These are phyloP conservation scores for Metarhizium sp. DNA, from an alignment of 2,329 filamentous ascomycete species.

Conservation along the genomic window DNA sequence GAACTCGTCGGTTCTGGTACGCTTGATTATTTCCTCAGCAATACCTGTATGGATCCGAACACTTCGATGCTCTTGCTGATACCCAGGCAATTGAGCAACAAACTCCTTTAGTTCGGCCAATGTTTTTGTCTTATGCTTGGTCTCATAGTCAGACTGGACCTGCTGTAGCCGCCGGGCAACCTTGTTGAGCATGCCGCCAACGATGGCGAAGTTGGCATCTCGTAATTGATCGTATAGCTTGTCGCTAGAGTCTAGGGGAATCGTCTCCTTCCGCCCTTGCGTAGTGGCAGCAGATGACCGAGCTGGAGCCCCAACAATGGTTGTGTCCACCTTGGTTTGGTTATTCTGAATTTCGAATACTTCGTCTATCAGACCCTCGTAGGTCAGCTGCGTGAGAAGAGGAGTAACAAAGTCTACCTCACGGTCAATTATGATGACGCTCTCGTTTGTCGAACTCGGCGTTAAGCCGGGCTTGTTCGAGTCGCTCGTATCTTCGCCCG, in stretches of 20 bases:
- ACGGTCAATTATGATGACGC: slow-evolving; percentile 87
- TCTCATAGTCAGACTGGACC: slow-evolving; percentile 82
- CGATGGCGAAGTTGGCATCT: slow-evolving; percentile 90
- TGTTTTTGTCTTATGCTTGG: slow-evolving; percentile 78
- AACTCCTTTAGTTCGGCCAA: slow-evolving; percentile 90
- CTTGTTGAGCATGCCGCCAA: slow-evolving; percentile 81
- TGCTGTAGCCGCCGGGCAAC: slow-evolving; percentile 75
- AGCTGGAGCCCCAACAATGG: slow-evolving; percentile 69
- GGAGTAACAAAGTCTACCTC: slow-evolving; percentile 91
- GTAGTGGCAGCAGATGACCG: slow-evolving; percentile 47
- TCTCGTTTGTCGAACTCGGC: slow-evolving; percentile 82
- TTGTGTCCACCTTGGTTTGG: slow-evolving; percentile 85
- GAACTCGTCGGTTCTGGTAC: slow-evolving; percentile 84
- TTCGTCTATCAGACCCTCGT: slow-evolving; percentile 93
- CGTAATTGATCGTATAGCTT: slow-evolving; percentile 80
- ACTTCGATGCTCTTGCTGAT: slow-evolving; percentile 88
- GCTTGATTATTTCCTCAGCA: slow-evolving; percentile 90
- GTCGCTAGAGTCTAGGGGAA: slow-evolving; percentile 82
- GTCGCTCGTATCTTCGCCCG: slow-evolving; percentile 64
- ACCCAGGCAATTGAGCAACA: slow-evolving; percentile 84
- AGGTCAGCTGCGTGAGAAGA: slow-evolving; percentile 88
- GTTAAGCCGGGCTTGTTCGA: slow-evolving; percentile 57
- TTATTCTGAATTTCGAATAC: slow-evolving; percentile 87
- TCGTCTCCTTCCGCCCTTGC: slow-evolving; percentile 69
- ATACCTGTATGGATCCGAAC: slow-evolving; percentile 87